A percentile compares a stretch with the other conserved stretches of the same genome.
phyloP scores from a whole-genome alignment of 2,329 filamentous ascomycete genomes.

The Aschersonia sp. region DNA sequence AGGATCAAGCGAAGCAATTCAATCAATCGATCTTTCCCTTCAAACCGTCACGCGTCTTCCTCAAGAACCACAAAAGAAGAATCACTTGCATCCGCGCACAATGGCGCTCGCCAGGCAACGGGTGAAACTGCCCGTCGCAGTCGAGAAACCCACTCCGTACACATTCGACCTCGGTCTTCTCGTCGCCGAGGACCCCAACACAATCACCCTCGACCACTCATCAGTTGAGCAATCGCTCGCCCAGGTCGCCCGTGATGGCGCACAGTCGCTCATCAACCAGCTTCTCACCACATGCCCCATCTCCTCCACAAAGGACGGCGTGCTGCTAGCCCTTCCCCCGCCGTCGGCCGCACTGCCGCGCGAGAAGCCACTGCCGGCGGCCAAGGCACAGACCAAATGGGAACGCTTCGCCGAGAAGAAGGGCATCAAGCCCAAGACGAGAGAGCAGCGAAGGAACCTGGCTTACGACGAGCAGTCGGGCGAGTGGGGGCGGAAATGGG shows the following conservation, averaged over 20 bases:
- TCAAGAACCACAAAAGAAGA: background rate
- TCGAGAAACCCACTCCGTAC: slow-evolving; percentile 77
- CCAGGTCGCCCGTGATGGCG: slow-evolving; percentile 69
- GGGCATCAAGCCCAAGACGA: slow-evolving; percentile 81
- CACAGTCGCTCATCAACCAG: slow-evolving; percentile 87
- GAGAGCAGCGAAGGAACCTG: slow-evolving; percentile 59
- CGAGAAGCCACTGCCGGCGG: slow-evolving; percentile 77
- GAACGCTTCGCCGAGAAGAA: slow-evolving; percentile 93
- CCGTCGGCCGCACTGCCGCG: slow-evolving; percentile 62
- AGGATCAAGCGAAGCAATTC: too few relatives aligned
- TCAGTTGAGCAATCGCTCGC: slow-evolving; percentile 54
- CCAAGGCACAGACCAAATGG: slow-evolving; percentile 83
- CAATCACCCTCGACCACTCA: slow-evolving; percentile 41
- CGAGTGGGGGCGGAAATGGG: slow-evolving; percentile 91
- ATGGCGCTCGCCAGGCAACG: slow-evolving; percentile 24
- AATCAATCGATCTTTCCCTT: background rate
- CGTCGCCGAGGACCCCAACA: slow-evolving; percentile 76
- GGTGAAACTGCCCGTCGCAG: slow-evolving; percentile 45
- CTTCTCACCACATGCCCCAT: slow-evolving; percentile 80
- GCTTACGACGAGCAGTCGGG: slow-evolving; percentile 72
- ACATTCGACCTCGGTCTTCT: slow-evolving; percentile 87
- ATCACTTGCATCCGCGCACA: background rate
- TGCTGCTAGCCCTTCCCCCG: slow-evolving; percentile 65
- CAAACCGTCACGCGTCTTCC: background rate
- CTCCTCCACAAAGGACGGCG: slow-evolving; percentile 50